phyloP scores from a whole-genome alignment of 345 rosid species.

The Citrus sinensis region DVS_A1.0 CM039168.1:23526001-23526500 shows the following conservation, averaged over 20 bases:
- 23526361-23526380: not conserved
- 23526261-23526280: not conserved
- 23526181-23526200: not conserved
- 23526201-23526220: not conserved
- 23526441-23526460: not conserved
- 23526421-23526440: not conserved
- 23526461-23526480: slow-evolving; percentile 5
- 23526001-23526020: no score
- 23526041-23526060: no score
- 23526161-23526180: not conserved
- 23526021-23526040: no score
- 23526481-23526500: not conserved
- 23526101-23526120: no score
- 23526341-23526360: not conserved
- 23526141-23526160: not conserved
- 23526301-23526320: not conserved
- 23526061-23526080: no score
- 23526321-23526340: not conserved
- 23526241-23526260: not conserved
- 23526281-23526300: not conserved
- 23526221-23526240: not conserved
- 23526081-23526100: no score
- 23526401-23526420: not conserved
- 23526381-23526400: not conserved
- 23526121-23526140: no score